Conservation (phyloP, 1,284 basidiomycete species). For the Microbotryomycetes sp. region DNA sequence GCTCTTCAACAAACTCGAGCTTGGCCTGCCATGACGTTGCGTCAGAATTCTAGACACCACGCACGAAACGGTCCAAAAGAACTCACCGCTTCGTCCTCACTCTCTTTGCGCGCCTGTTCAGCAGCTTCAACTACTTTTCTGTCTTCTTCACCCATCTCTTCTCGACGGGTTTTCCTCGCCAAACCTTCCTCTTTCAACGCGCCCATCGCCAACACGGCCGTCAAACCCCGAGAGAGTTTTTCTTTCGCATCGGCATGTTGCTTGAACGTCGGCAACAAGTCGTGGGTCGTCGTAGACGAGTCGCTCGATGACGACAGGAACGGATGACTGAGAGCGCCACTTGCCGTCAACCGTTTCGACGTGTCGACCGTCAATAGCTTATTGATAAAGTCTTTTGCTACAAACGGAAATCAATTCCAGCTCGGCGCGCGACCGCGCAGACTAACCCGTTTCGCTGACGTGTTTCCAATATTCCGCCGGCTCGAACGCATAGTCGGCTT, state of each 20-base stretch:
- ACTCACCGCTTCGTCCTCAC: not conserved
- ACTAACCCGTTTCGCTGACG: constrained; percentile 37
- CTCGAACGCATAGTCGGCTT: constrained; percentile 83
- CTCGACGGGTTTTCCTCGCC: not conserved
- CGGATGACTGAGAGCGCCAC: constrained; percentile 59
- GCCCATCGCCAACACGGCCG: not conserved
- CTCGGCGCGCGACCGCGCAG: too few species aligned
- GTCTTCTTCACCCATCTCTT: not conserved
- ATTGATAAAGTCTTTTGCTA: constrained; percentile 67
- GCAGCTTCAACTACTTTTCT: not conserved
- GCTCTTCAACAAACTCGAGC: not conserved
- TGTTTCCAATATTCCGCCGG: constrained; percentile 45
- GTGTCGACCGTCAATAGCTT: constrained; percentile 78
- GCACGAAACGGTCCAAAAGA: not conserved
- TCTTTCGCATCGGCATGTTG: constrained; percentile 71
- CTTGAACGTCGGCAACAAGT: constrained; percentile 78
- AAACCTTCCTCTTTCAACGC: not conserved
- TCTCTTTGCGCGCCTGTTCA: not conserved
- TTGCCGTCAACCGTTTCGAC: constrained; percentile 57
- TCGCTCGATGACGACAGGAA: constrained; percentile 54
- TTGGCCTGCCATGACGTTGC: not conserved
- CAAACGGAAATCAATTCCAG: not conserved
- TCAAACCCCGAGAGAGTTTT: constrained; percentile 40
- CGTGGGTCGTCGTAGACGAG: constrained; percentile 31
- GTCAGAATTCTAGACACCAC: not conserved